These are phyloP conservation scores for Cladosporium sp. DNA, from an alignment of 2,329 filamentous ascomycete genomes.

Conservation along the genomic window DNA sequence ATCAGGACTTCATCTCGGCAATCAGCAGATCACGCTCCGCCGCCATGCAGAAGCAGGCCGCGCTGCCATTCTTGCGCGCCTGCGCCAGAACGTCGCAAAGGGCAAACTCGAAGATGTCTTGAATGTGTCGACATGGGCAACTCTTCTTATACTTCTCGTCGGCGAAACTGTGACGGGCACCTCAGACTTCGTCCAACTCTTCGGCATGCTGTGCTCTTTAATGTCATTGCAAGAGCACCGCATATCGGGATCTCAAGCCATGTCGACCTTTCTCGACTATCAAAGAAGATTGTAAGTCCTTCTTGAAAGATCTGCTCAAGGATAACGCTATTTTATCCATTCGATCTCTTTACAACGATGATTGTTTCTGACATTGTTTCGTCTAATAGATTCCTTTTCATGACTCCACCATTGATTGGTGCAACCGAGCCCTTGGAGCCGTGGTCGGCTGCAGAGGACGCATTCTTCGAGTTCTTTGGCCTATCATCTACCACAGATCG, in stretches of 20 bases:
- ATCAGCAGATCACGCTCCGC: constrained; percentile 29
- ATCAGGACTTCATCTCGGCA: constrained; percentile 37
- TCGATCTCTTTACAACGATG: neutral
- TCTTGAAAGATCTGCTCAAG: neutral
- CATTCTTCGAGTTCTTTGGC: constrained; percentile 12
- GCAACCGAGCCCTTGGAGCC: constrained; percentile 5
- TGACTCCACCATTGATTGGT: constrained; percentile 13
- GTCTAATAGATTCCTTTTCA: constrained; percentile 7
- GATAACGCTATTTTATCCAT: neutral
- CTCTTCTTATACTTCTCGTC: constrained; percentile 37
- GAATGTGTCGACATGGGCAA: constrained; percentile 36
- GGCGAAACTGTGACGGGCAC: constrained; percentile 42
- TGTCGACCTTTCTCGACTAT: constrained; percentile 29
- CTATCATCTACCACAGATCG: neutral
- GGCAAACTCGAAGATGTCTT: constrained; percentile 31
- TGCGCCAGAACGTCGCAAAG: constrained; percentile 32
- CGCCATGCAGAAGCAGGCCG: constrained; percentile 34
- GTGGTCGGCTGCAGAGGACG: neutral
- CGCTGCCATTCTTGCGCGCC: constrained; percentile 33
- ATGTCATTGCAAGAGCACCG: constrained; percentile 5
- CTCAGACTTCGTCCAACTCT: constrained; percentile 34
- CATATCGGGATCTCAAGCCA: constrained; percentile 13
- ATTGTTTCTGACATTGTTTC: neutral
- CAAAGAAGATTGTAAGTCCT: constrained; percentile 31
- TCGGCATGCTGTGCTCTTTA: constrained; percentile 36